These are phyloP conservation scores for Seiridium unicorne DNA, from an alignment of 2,329 filamentous ascomycete genomes.

Conservation along the genomic window DNA sequence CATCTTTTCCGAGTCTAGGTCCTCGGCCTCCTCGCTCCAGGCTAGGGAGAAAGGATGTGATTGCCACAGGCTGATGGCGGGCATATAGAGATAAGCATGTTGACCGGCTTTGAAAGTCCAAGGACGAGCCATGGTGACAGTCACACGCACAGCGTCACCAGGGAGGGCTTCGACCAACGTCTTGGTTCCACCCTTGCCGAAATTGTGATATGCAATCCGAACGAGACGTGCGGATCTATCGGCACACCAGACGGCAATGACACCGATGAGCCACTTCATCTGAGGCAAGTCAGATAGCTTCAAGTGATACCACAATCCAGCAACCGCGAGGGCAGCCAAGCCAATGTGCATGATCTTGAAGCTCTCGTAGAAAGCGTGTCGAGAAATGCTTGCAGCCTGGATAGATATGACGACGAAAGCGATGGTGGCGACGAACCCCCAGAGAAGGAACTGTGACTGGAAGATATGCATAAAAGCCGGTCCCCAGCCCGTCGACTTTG, in stretches of 20 bases:
- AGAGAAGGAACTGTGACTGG: conserved; percentile 49
- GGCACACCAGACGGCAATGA: conserved; percentile 64
- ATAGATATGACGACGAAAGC: conserved; percentile 63
- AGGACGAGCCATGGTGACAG: conserved; percentile 71
- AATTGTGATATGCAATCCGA: conserved; percentile 63
- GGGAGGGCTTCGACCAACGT: conserved; percentile 74
- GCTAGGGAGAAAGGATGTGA: conserved; percentile 79
- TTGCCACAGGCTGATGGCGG: conserved; percentile 67
- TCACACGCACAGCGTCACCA: conserved; percentile 72
- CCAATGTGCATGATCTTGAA: conserved; percentile 73
- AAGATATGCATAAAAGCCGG: conserved; percentile 33
- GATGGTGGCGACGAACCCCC: conserved; percentile 60
- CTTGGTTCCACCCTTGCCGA: conserved; percentile 64
- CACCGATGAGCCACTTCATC: conserved; percentile 57
- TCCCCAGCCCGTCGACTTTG: conserved; percentile 45
- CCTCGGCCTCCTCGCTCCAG: conserved; percentile 68
- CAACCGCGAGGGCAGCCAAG: conserved; percentile 57
- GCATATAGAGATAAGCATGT: conserved; percentile 79
- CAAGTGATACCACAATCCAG: conserved; percentile 67
- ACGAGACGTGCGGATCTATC: conserved; percentile 62
- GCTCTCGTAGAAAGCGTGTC: conserved; percentile 77
- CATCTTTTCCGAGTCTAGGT: conserved; percentile 50
- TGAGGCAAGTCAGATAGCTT: conserved; percentile 53
- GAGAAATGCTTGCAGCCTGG: conserved; percentile 68
- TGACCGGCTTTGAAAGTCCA: conserved; percentile 75